Percentiles rank a stretch among this genome's conserved stretches.
Evolutionary conservation across 495 filamentous ascomycete genomes (phyloP).

Genomic region (Aspergillus cavernicola): DNA sequence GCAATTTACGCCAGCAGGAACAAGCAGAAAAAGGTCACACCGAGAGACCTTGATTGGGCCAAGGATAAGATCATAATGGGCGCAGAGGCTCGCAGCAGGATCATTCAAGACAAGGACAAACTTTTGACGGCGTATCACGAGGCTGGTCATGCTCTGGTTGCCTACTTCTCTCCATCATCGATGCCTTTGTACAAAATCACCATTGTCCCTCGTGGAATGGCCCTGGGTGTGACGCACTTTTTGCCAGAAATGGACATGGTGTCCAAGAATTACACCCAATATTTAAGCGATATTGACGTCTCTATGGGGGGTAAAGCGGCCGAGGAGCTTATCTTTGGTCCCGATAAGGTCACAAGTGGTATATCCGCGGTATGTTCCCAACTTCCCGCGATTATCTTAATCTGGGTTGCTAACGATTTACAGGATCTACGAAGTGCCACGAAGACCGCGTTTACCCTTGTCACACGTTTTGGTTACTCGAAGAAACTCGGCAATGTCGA

Average conservation of each 20-base stretch:
- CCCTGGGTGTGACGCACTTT: constrained; percentile 79
- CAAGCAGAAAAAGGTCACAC: constrained; percentile 66
- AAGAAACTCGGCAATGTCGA: constrained; percentile 86
- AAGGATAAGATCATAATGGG: constrained; percentile 99
- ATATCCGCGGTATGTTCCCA: constrained; percentile 60
- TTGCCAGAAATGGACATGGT: constrained; percentile 89
- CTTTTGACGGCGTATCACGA: constrained; percentile 94
- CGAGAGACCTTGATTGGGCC: constrained; percentile 89
- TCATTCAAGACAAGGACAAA: constrained; percentile 85
- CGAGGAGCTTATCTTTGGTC: constrained; percentile 86
- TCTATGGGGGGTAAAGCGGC: constrained; percentile 91
- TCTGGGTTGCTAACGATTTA: constrained; percentile 15
- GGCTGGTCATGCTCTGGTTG: constrained; percentile 89
- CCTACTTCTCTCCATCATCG: constrained; percentile 68
- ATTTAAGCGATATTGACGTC: constrained; percentile 72
- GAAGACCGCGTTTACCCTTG: constrained; percentile 72
- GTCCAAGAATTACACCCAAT: constrained; percentile 64
- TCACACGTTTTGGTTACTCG: constrained; percentile 85
- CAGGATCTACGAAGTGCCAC: constrained; percentile 85
- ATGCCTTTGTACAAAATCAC: constrained; percentile 92
- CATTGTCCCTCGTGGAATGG: constrained; percentile 83
- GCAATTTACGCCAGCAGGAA: constrained; percentile 85
- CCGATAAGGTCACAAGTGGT: constrained; percentile 82
- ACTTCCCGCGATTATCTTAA: neutral
- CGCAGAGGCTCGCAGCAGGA: constrained; percentile 78